Conservation (phyloP, 306 rosid species). For the Luffa aegyptiaca region DNA sequence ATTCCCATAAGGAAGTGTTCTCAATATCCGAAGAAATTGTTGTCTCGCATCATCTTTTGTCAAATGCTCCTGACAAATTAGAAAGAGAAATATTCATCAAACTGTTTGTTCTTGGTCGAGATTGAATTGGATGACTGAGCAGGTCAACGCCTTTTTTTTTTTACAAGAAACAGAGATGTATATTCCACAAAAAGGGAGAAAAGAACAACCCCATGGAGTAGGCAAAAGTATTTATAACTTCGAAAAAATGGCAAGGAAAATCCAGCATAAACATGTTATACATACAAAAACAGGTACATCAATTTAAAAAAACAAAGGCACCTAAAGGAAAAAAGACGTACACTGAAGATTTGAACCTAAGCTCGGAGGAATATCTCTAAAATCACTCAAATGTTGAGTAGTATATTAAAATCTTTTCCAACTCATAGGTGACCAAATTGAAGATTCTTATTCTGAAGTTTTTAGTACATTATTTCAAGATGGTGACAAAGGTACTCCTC, state of each 20-base stretch:
- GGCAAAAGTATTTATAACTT: background rate
- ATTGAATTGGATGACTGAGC: background rate
- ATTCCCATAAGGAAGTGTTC: slow-evolving; percentile 83
- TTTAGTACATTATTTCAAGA: no score
- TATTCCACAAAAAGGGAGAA: no score
- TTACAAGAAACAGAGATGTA: background rate
- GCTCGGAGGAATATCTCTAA: background rate
- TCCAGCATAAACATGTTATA: background rate
- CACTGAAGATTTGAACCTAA: background rate
- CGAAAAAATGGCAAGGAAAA: background rate
- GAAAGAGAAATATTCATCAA: background rate
- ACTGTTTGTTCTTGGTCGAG: background rate
- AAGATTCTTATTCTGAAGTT: background rate
- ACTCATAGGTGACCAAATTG: background rate
- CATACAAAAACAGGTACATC: background rate
- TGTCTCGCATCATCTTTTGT: slow-evolving; percentile 92
- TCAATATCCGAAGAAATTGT: slow-evolving; percentile 73
- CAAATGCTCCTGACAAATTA: slow-evolving; percentile 49
- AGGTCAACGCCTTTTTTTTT: background rate
- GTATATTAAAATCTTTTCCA: background rate
- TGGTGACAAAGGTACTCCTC: background rate
- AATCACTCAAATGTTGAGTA: background rate
- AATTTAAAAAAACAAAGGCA: background rate
- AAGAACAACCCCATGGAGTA: background rate
- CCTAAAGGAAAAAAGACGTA: background rate